These are phyloP conservation scores for Glutinoglossum americanum DNA, from an alignment of 495 filamentous ascomycete genomes.

Conservation along the genomic window DNA sequence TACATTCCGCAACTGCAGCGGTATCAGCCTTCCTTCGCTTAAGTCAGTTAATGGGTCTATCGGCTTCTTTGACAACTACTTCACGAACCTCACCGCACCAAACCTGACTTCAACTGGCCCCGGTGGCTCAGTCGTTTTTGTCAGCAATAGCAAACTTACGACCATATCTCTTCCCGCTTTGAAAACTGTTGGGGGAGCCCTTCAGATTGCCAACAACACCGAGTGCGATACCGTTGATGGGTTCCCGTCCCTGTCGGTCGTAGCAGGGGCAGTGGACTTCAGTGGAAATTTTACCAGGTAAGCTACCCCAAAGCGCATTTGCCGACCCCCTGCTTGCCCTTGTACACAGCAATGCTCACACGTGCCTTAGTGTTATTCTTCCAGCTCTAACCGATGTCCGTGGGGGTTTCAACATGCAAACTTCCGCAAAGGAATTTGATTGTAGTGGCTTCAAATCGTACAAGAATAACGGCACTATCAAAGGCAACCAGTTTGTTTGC, in stretches of 20 bases:
- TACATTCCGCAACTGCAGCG: slow-evolving; percentile 68
- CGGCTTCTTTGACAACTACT: slow-evolving; percentile 63
- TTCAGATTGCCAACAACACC: slow-evolving; percentile 83
- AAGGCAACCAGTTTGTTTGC: slow-evolving; percentile 39
- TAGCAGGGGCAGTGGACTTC: slow-evolving; percentile 76
- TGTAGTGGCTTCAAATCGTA: slow-evolving; percentile 27
- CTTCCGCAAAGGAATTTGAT: slow-evolving; percentile 36
- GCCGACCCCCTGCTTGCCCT: neutral
- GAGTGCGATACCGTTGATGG: slow-evolving; percentile 34
- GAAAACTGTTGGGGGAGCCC: slow-evolving; percentile 47
- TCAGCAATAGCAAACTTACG: slow-evolving; percentile 48
- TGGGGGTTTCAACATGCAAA: slow-evolving; percentile 74
- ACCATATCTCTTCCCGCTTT: slow-evolving; percentile 59
- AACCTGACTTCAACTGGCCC: slow-evolving; percentile 51
- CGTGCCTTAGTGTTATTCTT: slow-evolving; percentile 37
- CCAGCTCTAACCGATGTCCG: slow-evolving; percentile 49
- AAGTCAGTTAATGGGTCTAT: slow-evolving; percentile 53
- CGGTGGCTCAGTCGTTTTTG: slow-evolving; percentile 51
- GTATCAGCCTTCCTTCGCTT: slow-evolving; percentile 56
- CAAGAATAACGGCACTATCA: slow-evolving; percentile 26
- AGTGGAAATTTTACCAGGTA: slow-evolving; percentile 67
- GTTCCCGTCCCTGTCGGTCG: slow-evolving; percentile 41
- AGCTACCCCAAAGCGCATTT: slow-evolving; percentile 18
- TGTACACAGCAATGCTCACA: neutral
- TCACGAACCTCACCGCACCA: slow-evolving; percentile 43